A percentile compares a stretch with the other conserved stretches of the same genome.
These are phyloP conservation scores for Aureobasidium sp. DNA, from an alignment of 2,329 filamentous ascomycete genomes.

Conservation along the genomic window DNA sequence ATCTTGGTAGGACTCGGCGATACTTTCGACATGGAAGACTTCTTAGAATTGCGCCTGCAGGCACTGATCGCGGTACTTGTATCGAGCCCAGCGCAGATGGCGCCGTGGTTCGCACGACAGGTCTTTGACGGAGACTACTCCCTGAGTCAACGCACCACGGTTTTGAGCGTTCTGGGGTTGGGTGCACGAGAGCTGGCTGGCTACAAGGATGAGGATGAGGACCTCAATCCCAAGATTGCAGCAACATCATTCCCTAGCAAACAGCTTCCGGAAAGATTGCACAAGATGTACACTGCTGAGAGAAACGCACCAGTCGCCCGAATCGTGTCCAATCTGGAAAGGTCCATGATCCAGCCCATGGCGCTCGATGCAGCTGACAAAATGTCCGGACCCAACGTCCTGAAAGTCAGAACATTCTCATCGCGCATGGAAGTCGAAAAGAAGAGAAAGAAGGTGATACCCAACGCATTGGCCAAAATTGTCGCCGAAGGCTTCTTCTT, in stretches of 20 bases:
- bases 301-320: not conserved
- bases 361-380: conserved; percentile 74
- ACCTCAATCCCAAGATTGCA: conserved; percentile 29
- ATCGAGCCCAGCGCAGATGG: conserved; percentile 67
- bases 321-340: conserved; percentile 59
- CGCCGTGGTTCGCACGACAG: conserved; percentile 70
- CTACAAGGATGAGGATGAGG: conserved; percentile 49
- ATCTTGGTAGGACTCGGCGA: conserved; percentile 74
- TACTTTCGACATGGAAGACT: conserved; percentile 71
- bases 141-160: conserved; percentile 68
- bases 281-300: conserved; percentile 54
- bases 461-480: conserved; percentile 70
- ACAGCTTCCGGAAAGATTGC: conserved; percentile 62
- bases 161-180: conserved; percentile 75
- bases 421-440: conserved; percentile 61
- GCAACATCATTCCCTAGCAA: conserved; percentile 64
- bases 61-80: conserved; percentile 74
- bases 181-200: conserved; percentile 79
- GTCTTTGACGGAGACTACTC: conserved; percentile 93
- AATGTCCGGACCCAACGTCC: conserved; percentile 65
- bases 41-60: conserved; percentile 66
- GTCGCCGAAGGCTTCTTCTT: conserved; percentile 75
- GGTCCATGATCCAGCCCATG: conserved; percentile 68
- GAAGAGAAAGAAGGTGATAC: conserved; percentile 50
- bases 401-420: conserved; percentile 86